Evolutionary conservation across 129 eudicot genomes (phyloP).

Genomic region (Helianthus tuberosus): DNA sequence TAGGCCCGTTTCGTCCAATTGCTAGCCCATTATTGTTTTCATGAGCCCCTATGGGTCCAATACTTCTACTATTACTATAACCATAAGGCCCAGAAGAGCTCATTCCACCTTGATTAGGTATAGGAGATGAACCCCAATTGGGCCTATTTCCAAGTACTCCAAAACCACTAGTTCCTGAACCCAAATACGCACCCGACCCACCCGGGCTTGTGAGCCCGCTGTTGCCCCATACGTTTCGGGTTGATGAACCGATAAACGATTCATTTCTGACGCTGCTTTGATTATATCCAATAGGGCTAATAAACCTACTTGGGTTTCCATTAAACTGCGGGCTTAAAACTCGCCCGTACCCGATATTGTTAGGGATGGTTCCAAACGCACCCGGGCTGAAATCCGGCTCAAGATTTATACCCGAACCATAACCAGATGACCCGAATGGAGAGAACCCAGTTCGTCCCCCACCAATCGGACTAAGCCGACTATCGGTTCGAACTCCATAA

Average conservation of each 20-base stretch:
- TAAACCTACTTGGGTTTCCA: slow-evolving; percentile 54
- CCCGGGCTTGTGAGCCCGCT: slow-evolving; percentile 47
- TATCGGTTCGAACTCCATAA: slow-evolving; percentile 63
- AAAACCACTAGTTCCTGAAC: slow-evolving; percentile 66
- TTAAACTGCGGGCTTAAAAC: slow-evolving; percentile 54
- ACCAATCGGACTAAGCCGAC: slow-evolving; percentile 56
- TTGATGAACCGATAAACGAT: slow-evolving; percentile 51
- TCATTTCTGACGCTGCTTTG: slow-evolving; percentile 51
- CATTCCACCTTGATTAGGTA: slow-evolving; percentile 50
- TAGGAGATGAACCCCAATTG: slow-evolving; percentile 62
- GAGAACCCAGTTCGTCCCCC: slow-evolving; percentile 58
- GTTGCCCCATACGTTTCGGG: slow-evolving; percentile 67
- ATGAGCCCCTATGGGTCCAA: slow-evolving; percentile 53
- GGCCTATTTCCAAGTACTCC: slow-evolving; percentile 68
- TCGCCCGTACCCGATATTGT: slow-evolving; percentile 64
- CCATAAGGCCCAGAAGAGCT: slow-evolving; percentile 39
- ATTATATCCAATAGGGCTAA: slow-evolving; percentile 66
- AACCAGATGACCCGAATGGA: slow-evolving; percentile 70
- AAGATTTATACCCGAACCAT: slow-evolving; percentile 66
- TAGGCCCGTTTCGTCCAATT: slow-evolving; percentile 60
- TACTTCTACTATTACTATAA: slow-evolving; percentile 45
- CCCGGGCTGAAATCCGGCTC: slow-evolving; percentile 61
- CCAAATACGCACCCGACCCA: slow-evolving; percentile 54
- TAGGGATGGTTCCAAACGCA: slow-evolving; percentile 51
- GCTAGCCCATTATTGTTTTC: slow-evolving; percentile 56